A percentile compares a stretch with the other conserved stretches of the same genome.
These are phyloP conservation scores for Lindgomyces ingoldianus DNA, from an alignment of 495 filamentous ascomycete genomes.

Conservation along the genomic window DNA sequence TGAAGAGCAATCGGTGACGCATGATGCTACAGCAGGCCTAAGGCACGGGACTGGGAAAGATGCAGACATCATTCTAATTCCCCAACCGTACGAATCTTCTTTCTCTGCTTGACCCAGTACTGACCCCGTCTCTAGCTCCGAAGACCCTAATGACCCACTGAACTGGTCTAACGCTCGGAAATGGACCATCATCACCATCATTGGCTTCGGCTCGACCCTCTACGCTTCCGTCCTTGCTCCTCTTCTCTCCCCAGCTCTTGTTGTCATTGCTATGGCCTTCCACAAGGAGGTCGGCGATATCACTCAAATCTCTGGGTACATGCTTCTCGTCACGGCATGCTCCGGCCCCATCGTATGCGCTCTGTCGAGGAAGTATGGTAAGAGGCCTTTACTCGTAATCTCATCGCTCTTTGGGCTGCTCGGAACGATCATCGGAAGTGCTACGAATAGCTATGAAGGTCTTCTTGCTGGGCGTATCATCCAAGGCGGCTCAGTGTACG, in stretches of 20 bases:
- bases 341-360: conserved; percentile 32
- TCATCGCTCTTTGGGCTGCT: conserved; percentile 27
- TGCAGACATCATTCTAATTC: conserved; percentile 34
- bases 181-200: conserved; percentile 18
- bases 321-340: conserved; percentile 28
- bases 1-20: not conserved
- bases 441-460: conserved; percentile 26
- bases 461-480: conserved; percentile 29
- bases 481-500: conserved; percentile 31
- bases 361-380: conserved; percentile 32
- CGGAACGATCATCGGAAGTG: conserved; percentile 28
- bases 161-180: conserved; percentile 33
- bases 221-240: conserved; percentile 27
- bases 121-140: conserved; percentile 14
- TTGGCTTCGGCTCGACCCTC: conserved; percentile 17
- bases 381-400: conserved; percentile 21
- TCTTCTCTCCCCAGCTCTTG: conserved; percentile 26
- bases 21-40: conserved; percentile 12
- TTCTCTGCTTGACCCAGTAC: not conserved
- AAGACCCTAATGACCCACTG: conserved; percentile 35
- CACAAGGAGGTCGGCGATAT: conserved; percentile 25
- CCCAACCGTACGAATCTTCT: conserved; percentile 23
- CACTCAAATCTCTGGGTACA: conserved; percentile 31
- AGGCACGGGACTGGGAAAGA: conserved; percentile 34
- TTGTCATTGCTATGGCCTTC: conserved; percentile 32